phyloP scores from a whole-genome alignment of 768 basidiomycete genomes.

The Infundibulicybe gibba region DNA sequence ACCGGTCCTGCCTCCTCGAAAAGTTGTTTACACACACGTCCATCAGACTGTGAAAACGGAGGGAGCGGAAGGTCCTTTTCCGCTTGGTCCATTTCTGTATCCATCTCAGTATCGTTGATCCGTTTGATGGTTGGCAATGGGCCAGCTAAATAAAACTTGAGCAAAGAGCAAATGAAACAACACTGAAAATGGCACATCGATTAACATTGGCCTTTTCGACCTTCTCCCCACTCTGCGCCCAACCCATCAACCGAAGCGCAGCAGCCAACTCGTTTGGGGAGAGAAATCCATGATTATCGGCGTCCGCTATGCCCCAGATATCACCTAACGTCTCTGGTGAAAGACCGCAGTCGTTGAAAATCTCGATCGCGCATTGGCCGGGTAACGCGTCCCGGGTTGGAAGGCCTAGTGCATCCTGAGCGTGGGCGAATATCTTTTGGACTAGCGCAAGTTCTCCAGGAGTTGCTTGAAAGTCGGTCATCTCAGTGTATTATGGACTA shows the following conservation, averaged over 20 bases:
- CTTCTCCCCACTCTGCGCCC: slow-evolving; percentile 52
- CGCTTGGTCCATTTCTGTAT: no score
- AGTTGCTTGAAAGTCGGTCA: slow-evolving; percentile 15
- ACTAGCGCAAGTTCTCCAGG: slow-evolving; percentile 27
- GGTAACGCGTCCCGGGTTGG: slow-evolving; percentile 18
- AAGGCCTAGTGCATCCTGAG: slow-evolving; percentile 12
- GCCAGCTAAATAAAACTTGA: slow-evolving; percentile 37
- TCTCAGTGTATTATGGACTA: no score
- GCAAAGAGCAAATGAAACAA: not conserved
- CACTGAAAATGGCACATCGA: slow-evolving; percentile 35
- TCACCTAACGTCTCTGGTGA: slow-evolving; percentile 50
- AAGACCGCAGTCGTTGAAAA: slow-evolving; percentile 53
- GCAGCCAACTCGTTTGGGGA: slow-evolving; percentile 52
- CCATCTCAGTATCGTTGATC: slow-evolving; percentile 5
- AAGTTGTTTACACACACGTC: slow-evolving; percentile 49
- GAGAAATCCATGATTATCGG: slow-evolving; percentile 53
- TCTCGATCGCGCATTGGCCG: slow-evolving; percentile 47
- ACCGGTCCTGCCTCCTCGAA: slow-evolving; percentile 49
- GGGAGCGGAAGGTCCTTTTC: slow-evolving; percentile 16
- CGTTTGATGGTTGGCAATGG: slow-evolving; percentile 39
- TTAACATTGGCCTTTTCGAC: slow-evolving; percentile 35
- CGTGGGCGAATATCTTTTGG: slow-evolving; percentile 19
- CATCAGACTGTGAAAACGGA: slow-evolving; percentile 45
- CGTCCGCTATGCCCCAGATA: slow-evolving; percentile 65
- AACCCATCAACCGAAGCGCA: slow-evolving; percentile 61